Conservation (phyloP, 805 yeast species). For the Zygosaccharomyces siamensis region DNA sequence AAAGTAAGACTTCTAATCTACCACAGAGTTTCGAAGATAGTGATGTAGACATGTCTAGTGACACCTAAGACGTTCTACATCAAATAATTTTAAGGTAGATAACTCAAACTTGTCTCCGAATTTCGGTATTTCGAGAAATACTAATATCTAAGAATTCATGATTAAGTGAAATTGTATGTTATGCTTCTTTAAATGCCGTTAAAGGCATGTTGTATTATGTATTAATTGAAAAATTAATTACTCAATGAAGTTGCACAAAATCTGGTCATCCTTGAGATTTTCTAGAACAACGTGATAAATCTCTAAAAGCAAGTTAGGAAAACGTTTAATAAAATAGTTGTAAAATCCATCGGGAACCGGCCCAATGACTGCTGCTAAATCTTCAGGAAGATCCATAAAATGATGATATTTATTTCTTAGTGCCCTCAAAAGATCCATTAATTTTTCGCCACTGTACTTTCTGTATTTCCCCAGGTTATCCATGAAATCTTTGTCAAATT, state of each 20-base stretch:
- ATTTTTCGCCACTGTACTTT: slow-evolving; percentile 70
- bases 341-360: slow-evolving; percentile 84
- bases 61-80: not conserved
- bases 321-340: slow-evolving; percentile 63
- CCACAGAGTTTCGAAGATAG: not conserved
- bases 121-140: not conserved
- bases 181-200: not conserved
- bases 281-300: slow-evolving; percentile 58
- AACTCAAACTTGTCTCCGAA: not conserved
- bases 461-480: slow-evolving; percentile 87
- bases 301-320: slow-evolving; percentile 76
- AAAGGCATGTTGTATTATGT: not conserved
- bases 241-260: slow-evolving; percentile 40
- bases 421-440: slow-evolving; percentile 85
- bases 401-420: slow-evolving; percentile 93
- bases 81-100: not conserved
- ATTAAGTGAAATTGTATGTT: not conserved
- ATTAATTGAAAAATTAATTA: not conserved
- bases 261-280: slow-evolving; percentile 59
- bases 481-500: slow-evolving; percentile 67
- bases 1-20: not conserved
- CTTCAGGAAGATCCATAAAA: slow-evolving; percentile 78
- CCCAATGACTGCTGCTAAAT: slow-evolving; percentile 60
- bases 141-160: not conserved
- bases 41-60: not conserved